Percentiles rank a stretch among this genome's conserved stretches.
Evolutionary conservation across 78 protist genomes (phyloP).

Genomic region (Monosiga brevicollis): DNA sequence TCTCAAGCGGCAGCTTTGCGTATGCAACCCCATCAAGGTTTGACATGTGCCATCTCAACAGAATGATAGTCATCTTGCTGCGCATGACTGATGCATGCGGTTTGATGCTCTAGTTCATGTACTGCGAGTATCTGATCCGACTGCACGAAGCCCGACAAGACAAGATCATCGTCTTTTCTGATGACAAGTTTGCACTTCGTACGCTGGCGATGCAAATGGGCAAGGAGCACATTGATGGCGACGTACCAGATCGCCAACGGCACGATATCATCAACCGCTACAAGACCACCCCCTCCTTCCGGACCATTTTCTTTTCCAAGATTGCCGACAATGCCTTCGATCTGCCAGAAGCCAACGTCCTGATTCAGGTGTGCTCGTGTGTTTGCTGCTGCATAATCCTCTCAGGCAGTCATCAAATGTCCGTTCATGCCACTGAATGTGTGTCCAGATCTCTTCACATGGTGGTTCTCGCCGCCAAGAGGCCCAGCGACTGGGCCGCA

Average conservation of each 20-base stretch:
- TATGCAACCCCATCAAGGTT: constrained; percentile 91
- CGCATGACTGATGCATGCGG: neutral
- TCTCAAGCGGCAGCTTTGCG: constrained; percentile 41
- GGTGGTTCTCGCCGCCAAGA: constrained; percentile 95
- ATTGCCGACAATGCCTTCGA: constrained; percentile 80
- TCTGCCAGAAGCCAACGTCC: constrained; percentile 75
- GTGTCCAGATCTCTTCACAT: constrained; percentile 74
- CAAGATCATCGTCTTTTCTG: constrained; percentile 90
- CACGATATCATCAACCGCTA: constrained; percentile 39
- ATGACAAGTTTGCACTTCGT: constrained; percentile 67
- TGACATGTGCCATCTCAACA: neutral
- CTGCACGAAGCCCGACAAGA: constrained; percentile 81
- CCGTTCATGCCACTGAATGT: constrained; percentile 3
- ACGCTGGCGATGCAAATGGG: constrained; percentile 58
- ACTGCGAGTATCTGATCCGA: constrained; percentile 65
- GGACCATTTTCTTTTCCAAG: constrained; percentile 75
- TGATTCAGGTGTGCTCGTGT: constrained; percentile 58
- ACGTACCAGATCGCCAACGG: constrained; percentile 59
- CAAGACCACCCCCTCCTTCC: constrained; percentile 13
- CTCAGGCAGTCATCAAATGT: neutral
- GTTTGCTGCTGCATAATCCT: neutral
- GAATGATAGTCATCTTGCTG: neutral
- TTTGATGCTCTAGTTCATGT: neutral
- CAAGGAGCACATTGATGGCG: constrained; percentile 59
- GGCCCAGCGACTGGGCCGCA: constrained; percentile 99